Evolutionary conservation across 805 yeast genomes (phyloP).

Genomic region (Pichia phayaonensis): DNA sequence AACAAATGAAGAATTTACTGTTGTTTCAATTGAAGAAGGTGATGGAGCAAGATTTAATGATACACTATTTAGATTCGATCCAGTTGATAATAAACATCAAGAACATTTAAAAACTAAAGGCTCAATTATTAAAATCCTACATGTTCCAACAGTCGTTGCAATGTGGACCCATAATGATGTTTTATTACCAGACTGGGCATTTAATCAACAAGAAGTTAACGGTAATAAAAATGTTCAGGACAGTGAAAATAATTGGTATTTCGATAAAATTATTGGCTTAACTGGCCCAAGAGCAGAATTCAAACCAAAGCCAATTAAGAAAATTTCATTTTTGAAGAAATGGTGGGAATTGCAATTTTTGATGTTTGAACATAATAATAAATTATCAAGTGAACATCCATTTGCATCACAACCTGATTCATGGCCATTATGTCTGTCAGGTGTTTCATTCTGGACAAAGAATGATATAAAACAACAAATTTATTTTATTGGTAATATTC

Average conservation of each 20-base stretch:
- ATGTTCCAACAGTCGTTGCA: conserved; percentile 82
- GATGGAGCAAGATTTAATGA: conserved; percentile 47
- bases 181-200: conserved; percentile 92
- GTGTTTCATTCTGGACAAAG: conserved; percentile 96
- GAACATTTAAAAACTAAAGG: conserved; percentile 61
- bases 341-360: conserved; percentile 82
- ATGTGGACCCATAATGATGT: conserved; percentile 89
- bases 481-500: conserved; percentile 80
- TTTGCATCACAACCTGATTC: conserved; percentile 86
- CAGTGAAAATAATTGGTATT: conserved; percentile 61
- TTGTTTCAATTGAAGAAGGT: conserved; percentile 56
- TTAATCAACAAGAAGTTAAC: conserved; percentile 84
- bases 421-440: conserved; percentile 87
- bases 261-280: conserved; percentile 63
- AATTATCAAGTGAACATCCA: conserved; percentile 82
- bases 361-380: conserved; percentile 92
- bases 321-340: conserved; percentile 69
- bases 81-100: conserved; percentile 43
- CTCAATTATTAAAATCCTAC: conserved; percentile 62
- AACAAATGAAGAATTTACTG: conserved; percentile 90
- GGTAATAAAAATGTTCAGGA: conserved; percentile 82
- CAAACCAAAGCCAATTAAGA: conserved; percentile 55
- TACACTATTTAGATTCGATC: conserved; percentile 71
- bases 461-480: conserved; percentile 61
- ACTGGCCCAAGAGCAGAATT: conserved; percentile 55